These are phyloP conservation scores for Peniophora sp. DNA, from an alignment of 1,284 basidiomycete genomes.

Conservation along the genomic window DNA sequence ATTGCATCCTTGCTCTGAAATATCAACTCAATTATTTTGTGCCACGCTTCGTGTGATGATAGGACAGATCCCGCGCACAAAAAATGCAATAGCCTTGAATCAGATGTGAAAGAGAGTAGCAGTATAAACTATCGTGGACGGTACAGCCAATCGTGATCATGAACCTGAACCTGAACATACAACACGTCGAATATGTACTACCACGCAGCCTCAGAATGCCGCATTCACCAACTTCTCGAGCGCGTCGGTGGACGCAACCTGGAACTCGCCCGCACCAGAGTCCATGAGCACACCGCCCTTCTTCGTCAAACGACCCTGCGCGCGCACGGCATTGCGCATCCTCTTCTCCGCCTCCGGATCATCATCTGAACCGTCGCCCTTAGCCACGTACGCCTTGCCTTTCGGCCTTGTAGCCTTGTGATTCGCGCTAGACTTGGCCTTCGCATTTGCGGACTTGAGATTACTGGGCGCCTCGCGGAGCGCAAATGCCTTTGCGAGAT, in stretches of 20 bases:
- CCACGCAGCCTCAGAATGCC: no score
- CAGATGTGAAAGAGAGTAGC: no score
- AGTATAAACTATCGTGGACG: no score
- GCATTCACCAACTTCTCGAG: constrained; percentile 55
- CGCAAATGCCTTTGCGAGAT: constrained; percentile 94
- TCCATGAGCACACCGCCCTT: constrained; percentile 75
- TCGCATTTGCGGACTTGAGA: constrained; percentile 31
- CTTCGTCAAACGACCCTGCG: constrained; percentile 77
- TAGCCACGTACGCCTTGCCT: constrained; percentile 16
- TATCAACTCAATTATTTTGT: no score
- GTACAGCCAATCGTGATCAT: no score
- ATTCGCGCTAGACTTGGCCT: constrained; percentile 12
- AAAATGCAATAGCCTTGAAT: no score
- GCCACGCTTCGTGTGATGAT: no score
- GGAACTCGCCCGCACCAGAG: constrained; percentile 74
- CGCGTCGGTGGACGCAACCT: constrained; percentile 63
- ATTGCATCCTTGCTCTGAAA: no score
- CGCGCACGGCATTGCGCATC: constrained; percentile 84
- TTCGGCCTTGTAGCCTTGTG: constrained; percentile 13
- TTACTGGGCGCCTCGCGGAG: constrained; percentile 84
- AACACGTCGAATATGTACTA: no score
- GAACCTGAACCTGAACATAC: no score
- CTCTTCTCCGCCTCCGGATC: constrained; percentile 65
- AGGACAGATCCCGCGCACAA: no score
- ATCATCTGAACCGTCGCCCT: constrained; percentile 34